Evolutionary conservation across 495 filamentous ascomycete species (phyloP), one percentile per base, ranked within the genome.

Genomic region (Aspergillus leporis): DNA sequence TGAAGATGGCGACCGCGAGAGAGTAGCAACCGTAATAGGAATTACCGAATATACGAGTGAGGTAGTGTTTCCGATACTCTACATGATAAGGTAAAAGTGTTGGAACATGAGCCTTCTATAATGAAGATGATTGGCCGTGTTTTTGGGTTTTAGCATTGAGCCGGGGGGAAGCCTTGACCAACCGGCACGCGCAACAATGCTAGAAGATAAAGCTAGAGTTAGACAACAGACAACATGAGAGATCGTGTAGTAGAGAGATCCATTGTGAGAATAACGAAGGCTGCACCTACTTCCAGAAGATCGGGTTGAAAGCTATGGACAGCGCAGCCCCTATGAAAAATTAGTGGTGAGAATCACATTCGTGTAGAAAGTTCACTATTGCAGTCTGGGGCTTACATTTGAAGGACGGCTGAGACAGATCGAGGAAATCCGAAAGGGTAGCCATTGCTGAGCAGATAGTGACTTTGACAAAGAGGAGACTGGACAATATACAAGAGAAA

Each of bases 51-150:
- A 93, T 83, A 70, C 88, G 88, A 62, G 93, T 97, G 47, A 98
- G 81, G 72, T 88, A 81, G 73, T 90, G 90, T 72, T 87, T 90
- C 76, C 88, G 90, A 78, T 98, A 97, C 76, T 98, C 94, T 95
- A 68, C 66, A 61, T 49, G 25, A 56, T 46, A 23, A 50, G 34
- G 54, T 50, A 43, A 54, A 22, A 58, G 41, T 18, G 36, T 46
- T 55, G 53, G 61, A 54, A 51, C 25, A 47, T 64, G 52, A 59
- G 55, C 48, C 13, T 45, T 49, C 53, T 56, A 50, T 55, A 30
- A 40, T 50, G 45, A 40, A 54, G n/a, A 53, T 22, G 14, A 53
- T 40, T 2, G 30, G 40, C 40, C 25, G 21, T 32, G 23, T 38
- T 36, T n/a, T 57, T 50, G 30, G 6, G 18, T 19, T 48, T 31